Base-by-base conservation (phyloP, 228 moss, liverwort and hornwort genomes). In the Sphagnum magellanicum region DNA sequence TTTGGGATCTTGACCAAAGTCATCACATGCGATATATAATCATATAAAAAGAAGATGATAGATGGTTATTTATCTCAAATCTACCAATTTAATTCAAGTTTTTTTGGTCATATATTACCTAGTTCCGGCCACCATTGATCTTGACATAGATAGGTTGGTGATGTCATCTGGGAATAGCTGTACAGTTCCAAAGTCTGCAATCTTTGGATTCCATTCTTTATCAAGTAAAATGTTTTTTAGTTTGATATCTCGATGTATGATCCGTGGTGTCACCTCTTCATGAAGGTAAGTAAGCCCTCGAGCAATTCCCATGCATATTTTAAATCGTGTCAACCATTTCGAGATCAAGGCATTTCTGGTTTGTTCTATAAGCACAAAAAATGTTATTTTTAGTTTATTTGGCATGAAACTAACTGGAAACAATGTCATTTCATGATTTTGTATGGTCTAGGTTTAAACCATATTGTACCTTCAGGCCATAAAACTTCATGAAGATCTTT, bases 191-290 rank as follows among this genome's bases (percentile, higher is more conserved):
- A 64, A 64, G 47, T 64, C 64, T 64, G 64, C 64, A 64, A 64
- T 64, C 64, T 64, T 64, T 49, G 64, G 46, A 11, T 64, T 11
- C 6, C 48, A 64, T 6, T 64, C 10, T 17, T 48, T 64, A 49
- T 64, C 64, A 12, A 64, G 64, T 47, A 64, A 49, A 64, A 64
- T 64, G 47, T 64, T 64, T 4, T 47, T 10, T 4, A 49, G 48
- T 64, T 64, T 64, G 46, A 64, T 64, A 49, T 64, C 64, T 64
- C 64, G 64, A 64, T 64, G 64, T 47, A 64, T 64, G n/a, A 64
- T 64, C 48, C 48, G 64, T 64, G 64, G 64, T 64, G 48, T 47
- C 10, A 64, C 64, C 50, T 64, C 64, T 64, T 64, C 64, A 64
- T 64, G 64, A 10, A 64, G 64, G 48, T 64, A 64, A 5, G 48